Evolutionary conservation across 352 stramenopile species (phyloP).

Genomic region (Plasmopara halstedii): DNA sequence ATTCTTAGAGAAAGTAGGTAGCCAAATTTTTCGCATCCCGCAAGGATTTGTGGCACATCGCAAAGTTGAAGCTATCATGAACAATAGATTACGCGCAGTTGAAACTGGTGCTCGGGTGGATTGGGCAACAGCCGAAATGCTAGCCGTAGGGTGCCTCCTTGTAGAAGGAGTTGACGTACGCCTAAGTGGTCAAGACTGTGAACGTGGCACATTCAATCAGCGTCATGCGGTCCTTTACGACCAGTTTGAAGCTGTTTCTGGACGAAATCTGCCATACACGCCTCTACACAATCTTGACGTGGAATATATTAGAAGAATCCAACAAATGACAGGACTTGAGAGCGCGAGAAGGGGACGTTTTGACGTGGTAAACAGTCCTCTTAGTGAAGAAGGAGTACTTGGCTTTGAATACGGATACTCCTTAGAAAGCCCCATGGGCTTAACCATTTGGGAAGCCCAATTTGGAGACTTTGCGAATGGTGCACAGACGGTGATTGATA

Average conservation of each 20-base stretch:
- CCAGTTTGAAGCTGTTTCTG: conserved; percentile 70
- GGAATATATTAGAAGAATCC: conserved; percentile 31
- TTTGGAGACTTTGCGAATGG: conserved; percentile 87
- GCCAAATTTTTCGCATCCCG: conserved; percentile 72
- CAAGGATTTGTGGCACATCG: conserved; percentile 78
- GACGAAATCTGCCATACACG: conserved; percentile 87
- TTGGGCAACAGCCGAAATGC: conserved; percentile 83
- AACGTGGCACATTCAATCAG: conserved; percentile 87
- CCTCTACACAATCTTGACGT: conserved; percentile 87
- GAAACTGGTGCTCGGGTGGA: conserved; percentile 79
- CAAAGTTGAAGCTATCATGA: conserved; percentile 84
- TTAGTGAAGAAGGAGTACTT: conserved; percentile 80
- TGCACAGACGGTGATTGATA: conserved; percentile 85
- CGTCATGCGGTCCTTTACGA: conserved; percentile 85
- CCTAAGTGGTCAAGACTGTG: conserved; percentile 83
- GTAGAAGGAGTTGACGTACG: conserved; percentile 81
- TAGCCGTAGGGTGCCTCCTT: conserved; percentile 79
- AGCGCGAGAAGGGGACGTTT: conserved; percentile 38
- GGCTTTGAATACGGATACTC: conserved; percentile 87
- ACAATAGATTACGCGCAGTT: conserved; percentile 68
- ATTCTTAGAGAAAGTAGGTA: conserved; percentile 66
- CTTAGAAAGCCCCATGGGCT: conserved; percentile 54
- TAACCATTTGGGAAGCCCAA: conserved; percentile 91
- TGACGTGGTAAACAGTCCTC: conserved; percentile 73
- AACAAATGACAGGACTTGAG: conserved; percentile 37